Conservation (phyloP, 371 early-diverging fungal genomes). For the Mortierella sp. region DNA sequence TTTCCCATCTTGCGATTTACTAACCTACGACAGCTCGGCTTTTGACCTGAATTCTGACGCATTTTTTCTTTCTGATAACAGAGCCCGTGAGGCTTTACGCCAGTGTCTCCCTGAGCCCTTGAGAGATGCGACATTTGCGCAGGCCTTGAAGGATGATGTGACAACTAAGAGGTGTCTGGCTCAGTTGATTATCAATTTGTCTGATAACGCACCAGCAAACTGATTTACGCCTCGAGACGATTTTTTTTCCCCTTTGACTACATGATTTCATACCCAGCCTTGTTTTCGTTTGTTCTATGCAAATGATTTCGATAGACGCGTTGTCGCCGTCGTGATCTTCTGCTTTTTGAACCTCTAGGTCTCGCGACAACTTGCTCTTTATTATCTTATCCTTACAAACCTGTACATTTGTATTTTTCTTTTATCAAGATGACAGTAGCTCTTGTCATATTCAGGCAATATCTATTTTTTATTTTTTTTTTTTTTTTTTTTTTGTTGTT, state of each 20-base stretch:
- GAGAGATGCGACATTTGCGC: constrained; percentile 83
- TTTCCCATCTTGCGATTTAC: background rate
- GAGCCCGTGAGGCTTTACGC: constrained; percentile 89
- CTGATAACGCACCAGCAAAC: constrained; percentile 56
- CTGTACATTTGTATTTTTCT: constrained; percentile 13
- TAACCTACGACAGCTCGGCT: no score
- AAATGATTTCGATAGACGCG: background rate
- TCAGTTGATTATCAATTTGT: constrained; percentile 75
- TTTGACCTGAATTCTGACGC: no score
- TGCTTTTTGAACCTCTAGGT: background rate
- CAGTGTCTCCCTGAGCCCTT: constrained; percentile 91
- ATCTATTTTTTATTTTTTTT: background rate
- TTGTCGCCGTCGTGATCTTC: background rate
- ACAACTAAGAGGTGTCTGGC: constrained; percentile 82
- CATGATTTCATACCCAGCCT: background rate
- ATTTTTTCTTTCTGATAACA: constrained; percentile 1
- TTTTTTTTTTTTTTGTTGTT: constrained; percentile 1
- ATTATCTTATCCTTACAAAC: background rate
- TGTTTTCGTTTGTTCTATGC: background rate
- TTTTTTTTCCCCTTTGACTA: background rate
- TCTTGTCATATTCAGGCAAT: background rate
- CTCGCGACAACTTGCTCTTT: background rate
- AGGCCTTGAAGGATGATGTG: constrained; percentile 85
- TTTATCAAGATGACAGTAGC: background rate
- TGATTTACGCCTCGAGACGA: background rate